phyloP scores from a whole-genome alignment of 768 basidiomycete genomes.

The Termitomyces eurrhizus region DNA sequence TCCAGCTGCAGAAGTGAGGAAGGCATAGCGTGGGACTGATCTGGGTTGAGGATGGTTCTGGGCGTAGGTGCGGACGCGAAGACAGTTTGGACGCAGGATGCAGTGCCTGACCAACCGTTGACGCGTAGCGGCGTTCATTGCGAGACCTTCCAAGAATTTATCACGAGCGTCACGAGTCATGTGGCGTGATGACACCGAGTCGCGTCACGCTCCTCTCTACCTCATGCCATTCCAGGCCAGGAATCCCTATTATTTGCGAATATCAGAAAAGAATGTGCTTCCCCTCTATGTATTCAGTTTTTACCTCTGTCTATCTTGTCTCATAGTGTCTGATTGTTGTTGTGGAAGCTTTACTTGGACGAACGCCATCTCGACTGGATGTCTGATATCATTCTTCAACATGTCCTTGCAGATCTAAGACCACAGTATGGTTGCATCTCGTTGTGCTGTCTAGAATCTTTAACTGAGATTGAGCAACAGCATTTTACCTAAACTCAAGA shows the following conservation, averaged over 20 bases:
- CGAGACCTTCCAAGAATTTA: conserved; percentile 4
- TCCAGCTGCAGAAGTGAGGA: conserved; percentile 11
- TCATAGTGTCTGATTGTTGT: background rate
- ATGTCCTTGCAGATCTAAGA: conserved; percentile 75
- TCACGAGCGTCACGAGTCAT: conserved; percentile 12
- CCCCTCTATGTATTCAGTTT: conserved; percentile 57
- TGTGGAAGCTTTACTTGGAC: conserved; percentile 59
- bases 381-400: conserved; percentile 76
- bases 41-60: background rate
- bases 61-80: conserved; percentile 6
- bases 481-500: conserved; percentile 61
- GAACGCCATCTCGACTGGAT: conserved; percentile 89
- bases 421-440: conserved; percentile 44
- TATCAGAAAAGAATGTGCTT: conserved; percentile 68
- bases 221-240: conserved; percentile 65
- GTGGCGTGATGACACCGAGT: conserved; percentile 6
- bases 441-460: background rate
- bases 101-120: conserved; percentile 7
- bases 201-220: conserved; percentile 9
- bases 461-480: conserved; percentile 37
- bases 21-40: background rate
- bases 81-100: conserved; percentile 1
- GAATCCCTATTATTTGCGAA: conserved; percentile 80
- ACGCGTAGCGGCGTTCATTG: conserved; percentile 10
- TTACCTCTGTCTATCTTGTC: conserved; percentile 24